A percentile compares a stretch with the other conserved stretches of the same genome.
phyloP scores from a whole-genome alignment of 495 filamentous ascomycete genomes.

The Lindgomyces ingoldianus region DNA sequence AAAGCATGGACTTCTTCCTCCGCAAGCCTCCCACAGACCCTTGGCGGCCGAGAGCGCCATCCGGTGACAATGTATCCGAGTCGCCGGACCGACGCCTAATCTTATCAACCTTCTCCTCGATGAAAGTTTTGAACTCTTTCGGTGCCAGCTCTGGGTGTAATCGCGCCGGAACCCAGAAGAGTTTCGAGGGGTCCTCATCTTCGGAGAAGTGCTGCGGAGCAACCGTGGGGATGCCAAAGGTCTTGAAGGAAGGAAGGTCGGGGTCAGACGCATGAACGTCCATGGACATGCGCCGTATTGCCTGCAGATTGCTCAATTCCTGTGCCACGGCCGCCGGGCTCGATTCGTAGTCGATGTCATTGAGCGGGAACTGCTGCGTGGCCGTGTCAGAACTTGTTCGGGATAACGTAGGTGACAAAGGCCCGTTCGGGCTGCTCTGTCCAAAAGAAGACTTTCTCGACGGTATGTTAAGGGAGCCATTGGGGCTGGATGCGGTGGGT shows the following conservation, averaged over 20 bases:
- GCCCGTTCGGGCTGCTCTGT: constrained; percentile 54
- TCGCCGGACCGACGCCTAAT: constrained; percentile 85
- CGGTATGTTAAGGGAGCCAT: constrained; percentile 17
- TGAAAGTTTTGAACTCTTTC: constrained; percentile 93
- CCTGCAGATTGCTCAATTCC: constrained; percentile 92
- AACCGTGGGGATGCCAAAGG: constrained; percentile 63
- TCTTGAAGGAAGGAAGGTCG: constrained; percentile 82
- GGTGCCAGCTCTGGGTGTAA: constrained; percentile 94
- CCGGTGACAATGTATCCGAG: constrained; percentile 61
- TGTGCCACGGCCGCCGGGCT: constrained; percentile 90
- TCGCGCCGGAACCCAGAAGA: constrained; percentile 95
- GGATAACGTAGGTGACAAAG: constrained; percentile 59
- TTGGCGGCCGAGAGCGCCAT: constrained; percentile 60
- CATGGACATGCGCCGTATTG: constrained; percentile 97
- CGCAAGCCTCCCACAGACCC: constrained; percentile 65
- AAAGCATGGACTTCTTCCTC: constrained; percentile 95
- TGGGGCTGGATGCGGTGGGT: constrained; percentile 34
- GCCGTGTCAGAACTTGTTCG: constrained; percentile 66
- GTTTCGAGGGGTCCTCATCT: constrained; percentile 81
- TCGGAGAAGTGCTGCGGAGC: constrained; percentile 73
- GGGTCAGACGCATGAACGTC: constrained; percentile 93
- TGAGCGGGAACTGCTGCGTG: constrained; percentile 76
- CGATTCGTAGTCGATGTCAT: constrained; percentile 89
- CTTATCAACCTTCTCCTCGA: constrained; percentile 86
- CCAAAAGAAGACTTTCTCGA: constrained; percentile 51